Percentiles rank a stretch among this genome's conserved stretches.
Conservation (phyloP, 345 rosid species). For the Hibiscus tridactylites region DNA sequence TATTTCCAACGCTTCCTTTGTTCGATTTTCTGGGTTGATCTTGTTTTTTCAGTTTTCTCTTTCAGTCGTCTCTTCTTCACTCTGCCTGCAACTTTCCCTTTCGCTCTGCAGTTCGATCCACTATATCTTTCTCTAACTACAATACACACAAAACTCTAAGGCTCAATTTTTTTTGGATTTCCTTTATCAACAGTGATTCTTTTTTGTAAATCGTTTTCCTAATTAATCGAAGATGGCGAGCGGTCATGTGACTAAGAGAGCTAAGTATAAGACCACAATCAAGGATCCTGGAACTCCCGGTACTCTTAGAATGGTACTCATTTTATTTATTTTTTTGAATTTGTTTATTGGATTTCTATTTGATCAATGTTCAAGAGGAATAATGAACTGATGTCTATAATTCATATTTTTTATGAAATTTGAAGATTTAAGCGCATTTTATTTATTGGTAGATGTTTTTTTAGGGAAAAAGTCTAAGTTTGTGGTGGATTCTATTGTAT, state of each 20-base stretch:
- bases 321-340: background rate
- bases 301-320: constrained; percentile 49
- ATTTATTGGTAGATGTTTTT: background rate
- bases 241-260: constrained; percentile 50
- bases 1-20: background rate
- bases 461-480: background rate
- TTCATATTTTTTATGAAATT: background rate
- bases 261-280: constrained; percentile 65
- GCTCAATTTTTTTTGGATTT: background rate
- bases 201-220: background rate
- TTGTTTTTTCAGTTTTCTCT: background rate
- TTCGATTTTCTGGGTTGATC: background rate
- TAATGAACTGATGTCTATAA: background rate
- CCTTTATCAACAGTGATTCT: background rate
- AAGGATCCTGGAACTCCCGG: constrained; percentile 85
- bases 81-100: background rate
- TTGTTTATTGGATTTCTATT: background rate
- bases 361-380: background rate
- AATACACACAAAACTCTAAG: background rate
- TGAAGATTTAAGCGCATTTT: background rate
- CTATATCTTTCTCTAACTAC: background rate
- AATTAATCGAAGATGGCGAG: constrained; percentile 34
- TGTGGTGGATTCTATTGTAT: background rate
- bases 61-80: background rate
- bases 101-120: background rate